Evolutionary conservation across 2,329 filamentous ascomycete species (phyloP).

Genomic region (Didymella pinodella): DNA sequence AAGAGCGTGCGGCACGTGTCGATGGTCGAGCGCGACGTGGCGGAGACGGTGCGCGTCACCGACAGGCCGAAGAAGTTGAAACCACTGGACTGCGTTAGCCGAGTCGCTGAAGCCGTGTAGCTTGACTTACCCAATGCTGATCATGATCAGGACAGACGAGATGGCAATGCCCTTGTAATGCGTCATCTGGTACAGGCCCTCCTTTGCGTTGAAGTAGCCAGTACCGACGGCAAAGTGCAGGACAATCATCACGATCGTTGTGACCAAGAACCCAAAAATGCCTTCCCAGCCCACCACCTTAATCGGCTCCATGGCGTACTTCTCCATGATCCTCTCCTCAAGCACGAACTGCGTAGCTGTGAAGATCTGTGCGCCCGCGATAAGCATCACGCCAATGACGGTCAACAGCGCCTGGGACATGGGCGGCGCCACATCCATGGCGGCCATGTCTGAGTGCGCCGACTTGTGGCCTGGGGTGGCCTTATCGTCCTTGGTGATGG

Average conservation of each 20-base stretch:
- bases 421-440: constrained; percentile 35
- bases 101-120: background rate
- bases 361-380: constrained; percentile 94
- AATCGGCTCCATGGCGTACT: constrained; percentile 82
- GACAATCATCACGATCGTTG: constrained; percentile 78
- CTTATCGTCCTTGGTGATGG: constrained; percentile 75
- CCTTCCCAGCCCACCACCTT: constrained; percentile 97
- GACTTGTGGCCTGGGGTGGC: constrained; percentile 48
- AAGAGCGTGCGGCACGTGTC: constrained; percentile 97
- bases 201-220: constrained; percentile 89
- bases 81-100: constrained; percentile 64
- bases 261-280: constrained; percentile 85
- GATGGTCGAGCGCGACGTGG: constrained; percentile 93
- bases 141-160: constrained; percentile 90
- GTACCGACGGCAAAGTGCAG: constrained; percentile 79
- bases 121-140: constrained; percentile 84
- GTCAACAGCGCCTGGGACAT: constrained; percentile 69
- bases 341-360: constrained; percentile 96
- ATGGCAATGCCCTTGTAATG: constrained; percentile 74
- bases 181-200: constrained; percentile 84
- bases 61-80: constrained; percentile 99
- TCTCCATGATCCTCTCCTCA: constrained; percentile 90
- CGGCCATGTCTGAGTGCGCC: constrained; percentile 27
- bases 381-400: constrained; percentile 84
- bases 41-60: constrained; percentile 87